Evolutionary conservation across 768 basidiomycete species (phyloP).

Genomic region (Strobilomyces dryophilus): DNA sequence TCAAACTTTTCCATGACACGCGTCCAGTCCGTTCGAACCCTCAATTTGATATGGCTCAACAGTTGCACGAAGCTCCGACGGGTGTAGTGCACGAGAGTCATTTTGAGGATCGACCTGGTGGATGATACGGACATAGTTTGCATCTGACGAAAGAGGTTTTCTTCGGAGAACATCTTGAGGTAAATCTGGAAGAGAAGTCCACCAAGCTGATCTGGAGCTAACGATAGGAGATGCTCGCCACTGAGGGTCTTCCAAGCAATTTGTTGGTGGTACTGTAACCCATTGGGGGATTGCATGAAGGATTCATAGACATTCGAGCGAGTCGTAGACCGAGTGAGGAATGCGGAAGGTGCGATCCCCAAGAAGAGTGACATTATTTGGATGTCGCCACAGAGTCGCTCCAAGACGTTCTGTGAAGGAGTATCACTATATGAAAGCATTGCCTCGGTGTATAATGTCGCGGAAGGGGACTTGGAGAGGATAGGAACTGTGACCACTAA

Average conservation of each 20-base stretch:
- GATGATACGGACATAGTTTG: slow-evolving; percentile 2
- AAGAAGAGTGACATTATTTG: slow-evolving; percentile 25
- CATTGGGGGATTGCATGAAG: background rate
- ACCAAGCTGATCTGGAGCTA: slow-evolving; percentile 24
- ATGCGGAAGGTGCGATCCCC: slow-evolving; percentile 24
- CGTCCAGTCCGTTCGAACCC: slow-evolving; percentile 40
- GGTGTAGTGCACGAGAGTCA: slow-evolving; percentile 39
- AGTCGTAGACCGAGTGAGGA: slow-evolving; percentile 26
- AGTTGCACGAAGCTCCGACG: slow-evolving; percentile 47
- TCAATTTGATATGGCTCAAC: slow-evolving; percentile 37
- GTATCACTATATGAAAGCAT: slow-evolving; percentile 13
- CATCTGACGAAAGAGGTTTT: slow-evolving; percentile 16
- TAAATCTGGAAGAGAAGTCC: slow-evolving; percentile 26
- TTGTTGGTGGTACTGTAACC: slow-evolving; percentile 20
- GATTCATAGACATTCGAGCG: slow-evolving; percentile 27
- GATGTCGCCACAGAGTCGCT: slow-evolving; percentile 28
- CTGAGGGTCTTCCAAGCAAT: slow-evolving; percentile 24
- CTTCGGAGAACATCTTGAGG: slow-evolving; percentile 28
- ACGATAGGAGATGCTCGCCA: slow-evolving; percentile 8
- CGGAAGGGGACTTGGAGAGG: slow-evolving; percentile 20
- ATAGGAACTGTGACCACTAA: slow-evolving; percentile 20
- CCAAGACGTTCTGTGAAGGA: slow-evolving; percentile 13
- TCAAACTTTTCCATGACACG: slow-evolving; percentile 35
- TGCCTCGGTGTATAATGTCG: slow-evolving; percentile 29
- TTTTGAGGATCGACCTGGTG: background rate